Evolutionary conservation across 345 rosid species (phyloP).

Genomic region (Gossypium mustelinum): DNA sequence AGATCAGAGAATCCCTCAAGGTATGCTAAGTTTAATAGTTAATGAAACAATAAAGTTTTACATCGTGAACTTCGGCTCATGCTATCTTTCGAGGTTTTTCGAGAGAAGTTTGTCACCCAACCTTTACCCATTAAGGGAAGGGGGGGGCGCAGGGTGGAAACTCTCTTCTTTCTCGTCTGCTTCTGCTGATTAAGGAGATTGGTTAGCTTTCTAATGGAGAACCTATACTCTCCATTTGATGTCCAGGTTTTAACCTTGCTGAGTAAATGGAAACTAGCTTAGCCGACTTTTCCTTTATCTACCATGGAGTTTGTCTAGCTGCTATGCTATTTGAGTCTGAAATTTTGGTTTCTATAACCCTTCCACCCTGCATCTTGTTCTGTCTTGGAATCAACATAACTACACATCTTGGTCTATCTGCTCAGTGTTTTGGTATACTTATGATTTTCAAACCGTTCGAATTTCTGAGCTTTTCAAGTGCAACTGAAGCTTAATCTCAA

Average conservation of each 20-base stretch:
- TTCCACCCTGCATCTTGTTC: neutral
- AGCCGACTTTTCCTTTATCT: neutral
- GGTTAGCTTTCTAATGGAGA: neutral
- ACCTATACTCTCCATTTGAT: neutral
- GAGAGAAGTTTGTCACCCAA: neutral
- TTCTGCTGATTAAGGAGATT: neutral
- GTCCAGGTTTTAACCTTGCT: neutral
- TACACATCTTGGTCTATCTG: neutral
- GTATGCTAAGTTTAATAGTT: constrained; percentile 31
- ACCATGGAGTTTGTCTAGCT: neutral
- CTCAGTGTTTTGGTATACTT: neutral
- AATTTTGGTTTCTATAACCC: neutral
- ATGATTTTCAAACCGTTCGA: neutral
- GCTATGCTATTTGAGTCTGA: neutral
- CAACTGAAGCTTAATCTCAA: neutral
- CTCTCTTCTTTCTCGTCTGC: neutral
- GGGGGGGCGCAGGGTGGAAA: too few species aligned
- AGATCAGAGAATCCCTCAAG: constrained; percentile 96
- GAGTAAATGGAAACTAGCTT: neutral
- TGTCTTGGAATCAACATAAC: neutral
- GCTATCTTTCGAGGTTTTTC: neutral
- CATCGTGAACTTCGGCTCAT: neutral
- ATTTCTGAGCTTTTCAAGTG: neutral
- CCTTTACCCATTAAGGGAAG: neutral
- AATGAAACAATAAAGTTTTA: neutral